Conservation (phyloP, 176 grass and related monocot species). For the Rhynchospora tenuis region DNA sequence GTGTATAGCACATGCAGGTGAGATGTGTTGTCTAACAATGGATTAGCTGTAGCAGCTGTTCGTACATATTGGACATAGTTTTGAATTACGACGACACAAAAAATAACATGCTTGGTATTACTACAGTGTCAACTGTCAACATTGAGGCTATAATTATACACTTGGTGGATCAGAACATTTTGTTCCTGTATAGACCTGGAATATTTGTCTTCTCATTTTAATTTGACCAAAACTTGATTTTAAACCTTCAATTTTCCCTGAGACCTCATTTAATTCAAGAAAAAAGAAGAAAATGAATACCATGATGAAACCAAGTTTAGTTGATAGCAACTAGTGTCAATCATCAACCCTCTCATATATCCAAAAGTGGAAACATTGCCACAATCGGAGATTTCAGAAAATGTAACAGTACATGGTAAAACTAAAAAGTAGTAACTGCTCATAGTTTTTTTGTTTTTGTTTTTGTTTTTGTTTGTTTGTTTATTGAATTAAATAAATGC, state of each 20-base stretch:
- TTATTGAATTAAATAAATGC: conserved; percentile 15
- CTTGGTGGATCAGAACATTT: neutral
- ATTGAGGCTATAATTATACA: no score
- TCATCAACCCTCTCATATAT: neutral
- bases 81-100: neutral
- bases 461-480: neutral
- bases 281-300: neutral
- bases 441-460: neutral
- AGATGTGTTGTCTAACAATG: conserved; percentile 29
- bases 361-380: neutral
- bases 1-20: conserved; percentile 95
- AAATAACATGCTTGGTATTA: neutral
- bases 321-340: neutral
- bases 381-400: neutral
- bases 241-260: neutral
- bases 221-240: neutral
- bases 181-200: neutral
- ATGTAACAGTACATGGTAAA: conserved; percentile 3
- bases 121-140: neutral
- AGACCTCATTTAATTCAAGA: neutral
- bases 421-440: neutral
- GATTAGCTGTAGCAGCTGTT: neutral
- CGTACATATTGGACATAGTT: neutral
- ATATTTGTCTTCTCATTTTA: neutral
- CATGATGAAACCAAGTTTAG: neutral